These are phyloP conservation scores for Debaryomyces castellii DNA, from an alignment of 805 yeast species.

Conservation along the genomic window DNA sequence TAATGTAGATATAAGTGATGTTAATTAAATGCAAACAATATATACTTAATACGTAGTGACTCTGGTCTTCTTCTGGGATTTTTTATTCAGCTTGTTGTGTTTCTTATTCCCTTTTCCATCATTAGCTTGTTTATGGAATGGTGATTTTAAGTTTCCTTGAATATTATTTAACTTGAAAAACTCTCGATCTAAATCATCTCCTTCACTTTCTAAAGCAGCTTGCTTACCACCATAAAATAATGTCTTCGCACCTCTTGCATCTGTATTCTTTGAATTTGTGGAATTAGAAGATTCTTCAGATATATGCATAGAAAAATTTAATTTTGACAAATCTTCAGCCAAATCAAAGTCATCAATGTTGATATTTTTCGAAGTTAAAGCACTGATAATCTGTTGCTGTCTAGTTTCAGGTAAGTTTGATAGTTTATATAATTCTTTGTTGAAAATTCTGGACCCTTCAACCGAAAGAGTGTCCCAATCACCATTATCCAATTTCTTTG, in stretches of 20 bases:
- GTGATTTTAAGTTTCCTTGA: constrained; percentile 61
- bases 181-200: constrained; percentile 81
- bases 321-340: constrained; percentile 63
- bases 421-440: constrained; percentile 69
- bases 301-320: constrained; percentile 79
- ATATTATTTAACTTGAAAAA: constrained; percentile 72
- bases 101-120: constrained; percentile 42
- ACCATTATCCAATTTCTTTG: constrained; percentile 55
- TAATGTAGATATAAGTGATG: background rate
- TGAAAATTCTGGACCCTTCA: constrained; percentile 52
- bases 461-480: constrained; percentile 53
- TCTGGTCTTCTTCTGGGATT: constrained; percentile 49
- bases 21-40: constrained; percentile 1
- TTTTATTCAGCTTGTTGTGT: constrained; percentile 78
- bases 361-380: constrained; percentile 59
- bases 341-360: constrained; percentile 56
- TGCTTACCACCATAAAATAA: constrained; percentile 76
- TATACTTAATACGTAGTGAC: constrained; percentile 20
- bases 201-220: constrained; percentile 74
- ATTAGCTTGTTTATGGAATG: constrained; percentile 62
- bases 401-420: constrained; percentile 68
- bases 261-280: constrained; percentile 16
- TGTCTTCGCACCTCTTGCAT: constrained; percentile 41
- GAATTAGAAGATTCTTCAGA: constrained; percentile 32
- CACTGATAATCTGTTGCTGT: constrained; percentile 64